Evolutionary conservation across 2,329 filamentous ascomycete species (phyloP), one percentile per base, ranked within the genome.

Genomic region (Aureobasidium sp.): DNA sequence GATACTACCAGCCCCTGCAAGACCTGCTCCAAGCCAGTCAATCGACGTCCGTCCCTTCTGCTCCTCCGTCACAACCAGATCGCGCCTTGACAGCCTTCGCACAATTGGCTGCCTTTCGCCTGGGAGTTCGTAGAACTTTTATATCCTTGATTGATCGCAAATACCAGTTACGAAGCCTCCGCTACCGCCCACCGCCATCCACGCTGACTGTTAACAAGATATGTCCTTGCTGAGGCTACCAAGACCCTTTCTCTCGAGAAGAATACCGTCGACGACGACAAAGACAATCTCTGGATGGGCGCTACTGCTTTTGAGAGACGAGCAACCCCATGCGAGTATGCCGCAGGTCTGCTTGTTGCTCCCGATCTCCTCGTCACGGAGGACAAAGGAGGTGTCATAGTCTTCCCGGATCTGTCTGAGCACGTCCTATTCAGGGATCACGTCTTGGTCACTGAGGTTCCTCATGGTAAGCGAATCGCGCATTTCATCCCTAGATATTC

Each of bases 221-320:
- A 80, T 56, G 76, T 84, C 53, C 74, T 84, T 39, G 81, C 81
- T 39, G 81, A 83, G 67, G 78, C 79, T 6, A 83, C 81, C 0
- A 76, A 73, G 57, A 78, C 75, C 2, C 64, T 82, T 3, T 77
- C 78, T n/a, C 69, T 80, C 0, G 63, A 67, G 39, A 65, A 71
- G 41, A 66, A 71, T 43, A 63, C 63, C 7, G 63, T 65, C 4
- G 66, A 71, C 26, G 68, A 66, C 9, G 61, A 55, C 9, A 64
- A 66, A 8, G 70, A 72, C 43, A 62, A 65, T 6, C 62, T 73
- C 1, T 73, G 71, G 70, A 64, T 71, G 2, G 70, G 70, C 20
- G 67, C 68, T 20, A 66, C 66, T 4, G 64, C 68, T n/a, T 69
- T 71, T 27, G 70, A 70, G 10, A 24, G 68, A 65, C 27, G 66